These are phyloP conservation scores for Aspergillus aculeatinus DNA, from an alignment of 2,329 filamentous ascomycete genomes.

Conservation along the genomic window DNA sequence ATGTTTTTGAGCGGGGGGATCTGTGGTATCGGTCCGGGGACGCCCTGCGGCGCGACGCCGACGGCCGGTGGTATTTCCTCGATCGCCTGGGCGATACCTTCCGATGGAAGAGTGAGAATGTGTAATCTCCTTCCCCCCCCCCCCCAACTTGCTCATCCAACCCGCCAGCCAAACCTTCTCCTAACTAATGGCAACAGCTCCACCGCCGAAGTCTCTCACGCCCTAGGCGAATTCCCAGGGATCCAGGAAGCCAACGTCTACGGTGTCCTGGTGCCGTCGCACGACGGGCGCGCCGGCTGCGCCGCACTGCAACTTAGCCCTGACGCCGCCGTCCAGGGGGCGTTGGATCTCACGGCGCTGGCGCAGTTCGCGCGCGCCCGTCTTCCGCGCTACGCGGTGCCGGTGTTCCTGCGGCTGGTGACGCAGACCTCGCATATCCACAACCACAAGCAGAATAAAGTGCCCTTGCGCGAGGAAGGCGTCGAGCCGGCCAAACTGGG, in stretches of 20 bases:
- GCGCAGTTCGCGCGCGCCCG: constrained; percentile 58
- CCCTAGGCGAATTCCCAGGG: constrained; percentile 59
- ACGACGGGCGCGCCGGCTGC: constrained; percentile 68
- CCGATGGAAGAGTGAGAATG: constrained; percentile 71
- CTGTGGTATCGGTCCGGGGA: constrained; percentile 69
- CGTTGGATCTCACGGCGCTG: constrained; percentile 61
- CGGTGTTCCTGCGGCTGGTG: constrained; percentile 68
- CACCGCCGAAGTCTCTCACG: constrained; percentile 65
- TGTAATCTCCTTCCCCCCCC: constrained; percentile 39
- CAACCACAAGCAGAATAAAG: constrained; percentile 80
- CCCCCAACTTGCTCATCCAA: not conserved
- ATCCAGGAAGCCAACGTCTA: constrained; percentile 69
- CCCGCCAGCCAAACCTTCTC: not conserved
- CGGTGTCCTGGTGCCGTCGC: constrained; percentile 63
- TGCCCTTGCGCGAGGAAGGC: constrained; percentile 65
- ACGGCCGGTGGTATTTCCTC: constrained; percentile 69
- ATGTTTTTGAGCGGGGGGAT: constrained; percentile 68
- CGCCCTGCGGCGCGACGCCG: constrained; percentile 58
- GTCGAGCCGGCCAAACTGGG: constrained; percentile 56
- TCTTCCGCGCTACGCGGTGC: constrained; percentile 72
- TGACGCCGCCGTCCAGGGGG: constrained; percentile 35
- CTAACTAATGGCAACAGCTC: constrained; percentile 26
- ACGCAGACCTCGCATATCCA: constrained; percentile 47
- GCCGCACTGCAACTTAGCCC: constrained; percentile 58
- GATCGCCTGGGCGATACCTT: constrained; percentile 73